Conservation (phyloP, 495 filamentous ascomycete genomes). For the Viridothelium virens region DNA sequence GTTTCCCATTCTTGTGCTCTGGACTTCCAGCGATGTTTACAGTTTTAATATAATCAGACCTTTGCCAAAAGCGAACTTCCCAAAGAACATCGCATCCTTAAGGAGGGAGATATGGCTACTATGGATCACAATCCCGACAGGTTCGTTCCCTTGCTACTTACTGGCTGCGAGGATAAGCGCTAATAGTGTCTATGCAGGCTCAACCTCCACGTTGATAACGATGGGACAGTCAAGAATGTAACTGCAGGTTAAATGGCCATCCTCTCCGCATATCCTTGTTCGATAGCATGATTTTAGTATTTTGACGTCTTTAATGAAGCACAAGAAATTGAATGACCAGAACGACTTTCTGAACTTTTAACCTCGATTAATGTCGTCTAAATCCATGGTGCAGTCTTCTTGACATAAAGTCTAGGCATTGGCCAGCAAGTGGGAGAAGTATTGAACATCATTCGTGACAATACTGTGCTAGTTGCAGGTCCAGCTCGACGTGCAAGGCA, state of each 20-base stretch:
- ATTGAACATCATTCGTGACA: no score
- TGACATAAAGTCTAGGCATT: no score
- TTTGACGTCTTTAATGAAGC: no score
- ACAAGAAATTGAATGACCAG: no score
- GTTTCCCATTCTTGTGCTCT: background rate
- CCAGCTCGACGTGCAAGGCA: no score
- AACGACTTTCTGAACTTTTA: no score
- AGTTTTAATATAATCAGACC: constrained; percentile 15
- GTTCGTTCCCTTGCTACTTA: constrained; percentile 11
- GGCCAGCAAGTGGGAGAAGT: no score
- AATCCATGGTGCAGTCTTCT: no score
- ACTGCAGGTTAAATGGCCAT: constrained; percentile 24
- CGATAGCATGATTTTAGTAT: no score
- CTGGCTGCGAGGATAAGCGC: background rate
- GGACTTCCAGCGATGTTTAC: background rate
- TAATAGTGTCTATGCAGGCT: constrained; percentile 14
- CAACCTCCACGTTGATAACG: constrained; percentile 27
- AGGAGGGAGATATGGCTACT: constrained; percentile 29
- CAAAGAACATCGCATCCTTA: constrained; percentile 26
- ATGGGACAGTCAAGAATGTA: constrained; percentile 28
- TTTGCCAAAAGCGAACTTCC: constrained; percentile 31
- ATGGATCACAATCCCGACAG: constrained; percentile 31
- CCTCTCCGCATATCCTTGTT: no score
- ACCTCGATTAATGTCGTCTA: no score
- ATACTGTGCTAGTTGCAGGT: no score